A percentile compares a stretch with the other conserved stretches of the same genome.
Evolutionary conservation across 2,329 filamentous ascomycete genomes (phyloP).

Genomic region (Didymella arachidicola): DNA sequence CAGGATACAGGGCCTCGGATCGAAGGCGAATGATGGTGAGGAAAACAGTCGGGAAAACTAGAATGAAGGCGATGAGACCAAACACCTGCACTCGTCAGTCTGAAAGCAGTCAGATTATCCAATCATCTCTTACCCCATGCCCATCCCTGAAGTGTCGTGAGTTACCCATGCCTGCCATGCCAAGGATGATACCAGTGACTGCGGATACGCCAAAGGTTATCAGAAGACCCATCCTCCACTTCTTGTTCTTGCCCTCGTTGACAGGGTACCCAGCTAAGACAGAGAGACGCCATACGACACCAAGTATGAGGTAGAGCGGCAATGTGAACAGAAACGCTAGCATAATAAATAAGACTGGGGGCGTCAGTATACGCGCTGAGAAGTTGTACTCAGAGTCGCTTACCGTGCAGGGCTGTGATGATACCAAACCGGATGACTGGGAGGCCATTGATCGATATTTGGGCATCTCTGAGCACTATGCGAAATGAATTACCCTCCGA

Average conservation of each 20-base stretch:
- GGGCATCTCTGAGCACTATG: slow-evolving; percentile 28
- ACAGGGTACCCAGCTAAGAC: slow-evolving; percentile 35
- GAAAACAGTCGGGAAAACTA: slow-evolving; percentile 31
- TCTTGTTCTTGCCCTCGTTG: slow-evolving; percentile 34
- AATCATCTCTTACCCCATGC: slow-evolving; percentile 32
- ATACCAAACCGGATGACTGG: slow-evolving; percentile 27
- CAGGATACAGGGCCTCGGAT: slow-evolving; percentile 30
- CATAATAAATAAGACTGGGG: slow-evolving; percentile 29
- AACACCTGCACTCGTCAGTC: slow-evolving; percentile 28
- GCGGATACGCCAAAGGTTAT: slow-evolving; percentile 27
- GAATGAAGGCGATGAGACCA: slow-evolving; percentile 33
- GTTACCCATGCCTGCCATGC: slow-evolving; percentile 38
- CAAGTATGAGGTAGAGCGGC: slow-evolving; percentile 37
- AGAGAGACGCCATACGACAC: slow-evolving; percentile 37
- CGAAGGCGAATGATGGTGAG: slow-evolving; percentile 33
- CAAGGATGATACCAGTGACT: slow-evolving; percentile 32
- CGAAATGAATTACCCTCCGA: slow-evolving; percentile 38
- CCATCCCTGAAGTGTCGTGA: slow-evolving; percentile 34
- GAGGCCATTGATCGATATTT: slow-evolving; percentile 35
- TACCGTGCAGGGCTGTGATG: slow-evolving; percentile 38
- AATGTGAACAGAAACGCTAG: slow-evolving; percentile 39
- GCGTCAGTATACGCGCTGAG: not conserved
- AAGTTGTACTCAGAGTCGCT: not conserved
- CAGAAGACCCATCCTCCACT: slow-evolving; percentile 36
- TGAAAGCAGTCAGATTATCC: not conserved